These are phyloP conservation scores for Nakaseomyces kungkrabaensis DNA, from an alignment of 1,139 yeast species.

Conservation along the genomic window DNA sequence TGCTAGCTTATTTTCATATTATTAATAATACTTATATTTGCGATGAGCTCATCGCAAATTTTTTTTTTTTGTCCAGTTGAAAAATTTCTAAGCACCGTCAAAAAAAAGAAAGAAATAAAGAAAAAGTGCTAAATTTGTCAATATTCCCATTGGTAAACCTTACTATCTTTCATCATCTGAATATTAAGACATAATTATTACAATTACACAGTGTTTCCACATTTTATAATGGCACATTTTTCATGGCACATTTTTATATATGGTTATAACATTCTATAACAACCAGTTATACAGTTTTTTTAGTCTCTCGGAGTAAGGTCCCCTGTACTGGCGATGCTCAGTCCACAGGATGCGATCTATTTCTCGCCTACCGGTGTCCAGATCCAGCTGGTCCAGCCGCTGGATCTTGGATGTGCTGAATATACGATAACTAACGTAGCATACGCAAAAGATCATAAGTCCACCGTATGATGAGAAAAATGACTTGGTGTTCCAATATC, in stretches of 20 bases:
- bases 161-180: too few relatives aligned
- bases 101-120: not conserved
- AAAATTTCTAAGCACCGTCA: not conserved
- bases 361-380: slow-evolving; percentile 73
- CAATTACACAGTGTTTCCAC: too few relatives aligned
- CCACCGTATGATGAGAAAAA: slow-evolving; percentile 68
- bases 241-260: too few relatives aligned
- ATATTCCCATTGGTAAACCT: too few relatives aligned
- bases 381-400: slow-evolving; percentile 58
- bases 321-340: slow-evolving; percentile 25
- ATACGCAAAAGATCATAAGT: slow-evolving; percentile 42
- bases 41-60: slow-evolving; percentile 3
- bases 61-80: not conserved
- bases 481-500: slow-evolving; percentile 51
- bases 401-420: slow-evolving; percentile 43
- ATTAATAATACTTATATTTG: not conserved
- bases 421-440: slow-evolving; percentile 49
- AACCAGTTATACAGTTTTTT: slow-evolving; percentile 20
- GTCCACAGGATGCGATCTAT: slow-evolving; percentile 47
- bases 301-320: slow-evolving; percentile 27
- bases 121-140: not conserved
- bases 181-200: too few relatives aligned
- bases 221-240: too few relatives aligned
- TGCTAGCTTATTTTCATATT: too few relatives aligned
- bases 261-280: slow-evolving; percentile 4